These are phyloP conservation scores for Boletus sp. DNA, from an alignment of 768 basidiomycete species.

Conservation along the genomic window DNA sequence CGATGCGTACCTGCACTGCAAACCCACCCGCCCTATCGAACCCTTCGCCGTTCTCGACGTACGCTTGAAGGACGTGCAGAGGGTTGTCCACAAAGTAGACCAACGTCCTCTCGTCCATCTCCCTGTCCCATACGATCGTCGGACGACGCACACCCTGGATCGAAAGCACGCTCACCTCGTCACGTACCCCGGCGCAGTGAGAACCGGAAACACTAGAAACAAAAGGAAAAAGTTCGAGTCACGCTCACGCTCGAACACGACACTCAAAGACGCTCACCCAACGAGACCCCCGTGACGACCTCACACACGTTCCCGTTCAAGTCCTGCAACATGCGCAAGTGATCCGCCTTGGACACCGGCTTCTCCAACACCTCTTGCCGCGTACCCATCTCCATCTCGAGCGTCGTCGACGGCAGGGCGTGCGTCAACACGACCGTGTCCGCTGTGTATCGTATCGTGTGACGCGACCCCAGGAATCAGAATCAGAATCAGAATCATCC, in stretches of 20 bases:
- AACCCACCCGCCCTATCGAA: conserved; percentile 91
- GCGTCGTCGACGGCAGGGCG: conserved; percentile 55
- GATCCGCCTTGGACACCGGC: conserved; percentile 73
- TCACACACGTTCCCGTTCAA: conserved; percentile 86
- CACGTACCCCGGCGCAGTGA: conserved; percentile 73
- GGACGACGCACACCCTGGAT: background rate
- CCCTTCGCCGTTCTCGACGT: conserved; percentile 84
- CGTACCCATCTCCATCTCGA: conserved; percentile 38
- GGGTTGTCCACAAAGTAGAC: conserved; percentile 75
- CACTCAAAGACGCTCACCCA: conserved; percentile 52
- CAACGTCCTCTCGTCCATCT: conserved; percentile 78
- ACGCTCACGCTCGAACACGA: background rate
- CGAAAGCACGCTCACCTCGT: conserved; percentile 48
- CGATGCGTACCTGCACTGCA: conserved; percentile 75
- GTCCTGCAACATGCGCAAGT: conserved; percentile 83
- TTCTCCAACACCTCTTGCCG: conserved; percentile 87
- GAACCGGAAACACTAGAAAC: conserved; percentile 63
- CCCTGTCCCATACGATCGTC: conserved; percentile 39
- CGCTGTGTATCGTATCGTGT: conserved; percentile 57
- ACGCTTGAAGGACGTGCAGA: conserved; percentile 61
- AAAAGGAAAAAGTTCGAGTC: background rate
- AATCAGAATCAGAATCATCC: background rate
- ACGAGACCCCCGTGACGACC: conserved; percentile 86
- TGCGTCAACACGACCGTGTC: conserved; percentile 95
- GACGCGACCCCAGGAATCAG: too few relatives aligned